Evolutionary conservation across 2,329 filamentous ascomycete species (phyloP).

Genomic region (Aaosphaeria pasadenensis): DNA sequence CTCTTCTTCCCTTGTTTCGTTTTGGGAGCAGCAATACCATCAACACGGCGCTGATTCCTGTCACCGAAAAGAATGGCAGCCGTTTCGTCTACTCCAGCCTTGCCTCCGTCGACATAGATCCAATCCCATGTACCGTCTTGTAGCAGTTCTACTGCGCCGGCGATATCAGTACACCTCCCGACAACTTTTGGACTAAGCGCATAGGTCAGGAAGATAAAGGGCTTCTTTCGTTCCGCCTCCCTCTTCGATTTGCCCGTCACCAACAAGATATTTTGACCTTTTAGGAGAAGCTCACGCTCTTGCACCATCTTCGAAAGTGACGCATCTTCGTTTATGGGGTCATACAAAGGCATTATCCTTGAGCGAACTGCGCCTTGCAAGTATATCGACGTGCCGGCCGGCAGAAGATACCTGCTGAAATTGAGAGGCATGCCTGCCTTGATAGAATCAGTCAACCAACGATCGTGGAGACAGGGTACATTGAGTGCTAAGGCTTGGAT

Average conservation of each 20-base stretch:
- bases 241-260: slow-evolving; percentile 63
- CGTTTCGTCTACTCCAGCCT: background rate
- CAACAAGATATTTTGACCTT: slow-evolving; percentile 65
- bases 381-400: slow-evolving; percentile 75
- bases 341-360: slow-evolving; percentile 60
- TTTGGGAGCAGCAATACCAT: background rate
- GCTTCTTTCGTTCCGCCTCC: slow-evolving; percentile 63
- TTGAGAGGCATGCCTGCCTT: slow-evolving; percentile 60
- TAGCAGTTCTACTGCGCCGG: slow-evolving; percentile 62
- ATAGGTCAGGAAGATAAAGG: slow-evolving; percentile 77
- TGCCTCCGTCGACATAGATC: slow-evolving; percentile 72
- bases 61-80: background rate
- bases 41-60: background rate
- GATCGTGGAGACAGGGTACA: slow-evolving; percentile 77
- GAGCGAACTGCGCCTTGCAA: slow-evolving; percentile 77
- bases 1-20: slow-evolving; percentile 22
- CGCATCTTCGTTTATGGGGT: slow-evolving; percentile 52
- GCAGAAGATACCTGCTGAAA: slow-evolving; percentile 80
- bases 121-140: slow-evolving; percentile 65
- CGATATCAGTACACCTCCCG: slow-evolving; percentile 61
- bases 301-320: slow-evolving; percentile 25
- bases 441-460: slow-evolving; percentile 77
- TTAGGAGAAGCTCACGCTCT: slow-evolving; percentile 60
- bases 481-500: slow-evolving; percentile 91
- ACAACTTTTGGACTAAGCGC: slow-evolving; percentile 71